These are phyloP conservation scores for Cladorrhinum samala DNA, from an alignment of 495 filamentous ascomycete species.

Conservation along the genomic window DNA sequence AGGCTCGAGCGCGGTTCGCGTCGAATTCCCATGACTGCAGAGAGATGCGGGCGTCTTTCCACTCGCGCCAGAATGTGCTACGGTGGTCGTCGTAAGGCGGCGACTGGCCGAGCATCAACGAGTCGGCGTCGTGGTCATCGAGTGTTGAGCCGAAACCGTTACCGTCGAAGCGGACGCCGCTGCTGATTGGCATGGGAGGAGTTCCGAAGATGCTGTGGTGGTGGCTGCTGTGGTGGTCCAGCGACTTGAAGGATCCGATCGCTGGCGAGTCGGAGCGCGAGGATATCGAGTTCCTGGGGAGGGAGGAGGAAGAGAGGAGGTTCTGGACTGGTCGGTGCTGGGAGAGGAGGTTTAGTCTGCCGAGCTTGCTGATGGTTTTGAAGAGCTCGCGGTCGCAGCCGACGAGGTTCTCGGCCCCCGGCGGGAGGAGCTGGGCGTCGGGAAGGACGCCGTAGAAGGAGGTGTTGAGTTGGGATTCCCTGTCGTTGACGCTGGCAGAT, in stretches of 20 bases:
- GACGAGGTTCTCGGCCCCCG: constrained; percentile 65
- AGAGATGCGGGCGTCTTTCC: constrained; percentile 67
- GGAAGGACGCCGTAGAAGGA: constrained; percentile 55
- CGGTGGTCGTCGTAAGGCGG: constrained; percentile 46
- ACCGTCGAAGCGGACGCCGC: constrained; percentile 49
- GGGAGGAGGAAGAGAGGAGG: constrained; percentile 23
- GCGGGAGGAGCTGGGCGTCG: constrained; percentile 59
- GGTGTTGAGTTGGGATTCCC: constrained; percentile 79
- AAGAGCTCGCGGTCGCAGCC: constrained; percentile 82
- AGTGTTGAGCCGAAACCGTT: constrained; percentile 53
- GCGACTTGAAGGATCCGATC: constrained; percentile 49
- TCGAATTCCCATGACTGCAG: constrained; percentile 81
- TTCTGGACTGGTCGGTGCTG: constrained; percentile 59
- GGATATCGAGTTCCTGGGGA: constrained; percentile 10
- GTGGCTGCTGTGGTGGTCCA: constrained; percentile 8
- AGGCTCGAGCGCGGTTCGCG: constrained; percentile 37
- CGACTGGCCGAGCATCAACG: constrained; percentile 25
- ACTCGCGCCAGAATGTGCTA: constrained; percentile 75
- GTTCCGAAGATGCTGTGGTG: constrained; percentile 20
- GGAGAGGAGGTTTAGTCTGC: constrained; percentile 81
- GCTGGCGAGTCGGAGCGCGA: constrained; percentile 30
- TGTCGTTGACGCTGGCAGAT: constrained; percentile 84
- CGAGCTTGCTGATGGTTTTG: constrained; percentile 69
- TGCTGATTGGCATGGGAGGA: constrained; percentile 19
- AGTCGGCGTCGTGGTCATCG: constrained; percentile 39